Evolutionary conservation across 106 monocot species (phyloP).

Genomic region (Dendrobium nobile): DNA sequence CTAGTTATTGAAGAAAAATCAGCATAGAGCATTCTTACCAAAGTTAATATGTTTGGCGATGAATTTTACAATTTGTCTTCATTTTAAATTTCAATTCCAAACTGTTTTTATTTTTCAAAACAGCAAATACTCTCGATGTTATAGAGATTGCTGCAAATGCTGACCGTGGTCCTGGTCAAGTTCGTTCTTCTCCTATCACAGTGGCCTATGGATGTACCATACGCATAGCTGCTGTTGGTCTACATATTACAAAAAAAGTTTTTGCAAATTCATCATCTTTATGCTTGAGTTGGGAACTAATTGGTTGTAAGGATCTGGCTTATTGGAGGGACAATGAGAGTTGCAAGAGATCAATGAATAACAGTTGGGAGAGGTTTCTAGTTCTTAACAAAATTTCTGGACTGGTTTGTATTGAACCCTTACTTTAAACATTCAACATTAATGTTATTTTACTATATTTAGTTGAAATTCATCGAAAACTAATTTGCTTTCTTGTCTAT

Average conservation of each 20-base stretch:
- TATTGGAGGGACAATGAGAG: conserved; percentile 44
- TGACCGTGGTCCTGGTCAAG: conserved; percentile 41
- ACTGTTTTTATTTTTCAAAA: conserved; percentile 4
- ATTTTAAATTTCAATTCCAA: not conserved
- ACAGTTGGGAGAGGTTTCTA: conserved; percentile 79
- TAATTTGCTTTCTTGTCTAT: not conserved
- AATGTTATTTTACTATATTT: not conserved
- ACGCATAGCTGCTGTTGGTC: conserved; percentile 68
- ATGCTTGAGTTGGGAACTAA: conserved; percentile 75
- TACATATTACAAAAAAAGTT: conserved; percentile 48
- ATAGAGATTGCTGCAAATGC: conserved; percentile 55
- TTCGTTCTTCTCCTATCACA: conserved; percentile 45
- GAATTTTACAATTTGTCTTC: not conserved
- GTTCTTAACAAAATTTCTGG: conserved; percentile 71
- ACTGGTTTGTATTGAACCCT: conserved; percentile 34
- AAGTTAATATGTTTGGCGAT: not conserved
- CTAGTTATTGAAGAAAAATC: not conserved
- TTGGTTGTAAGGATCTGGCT: conserved; percentile 66
- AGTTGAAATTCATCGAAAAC: not conserved
- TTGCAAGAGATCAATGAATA: conserved; percentile 17
- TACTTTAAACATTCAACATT: not conserved
- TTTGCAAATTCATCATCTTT: conserved; percentile 99
- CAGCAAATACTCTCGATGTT: conserved; percentile 55
- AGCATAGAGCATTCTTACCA: not conserved
- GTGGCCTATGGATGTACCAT: conserved; percentile 69